Percentiles rank a stretch among this genome's conserved stretches.
phyloP scores from a whole-genome alignment of 495 filamentous ascomycete species.

The Penicillium cosmopolitanum region DNA sequence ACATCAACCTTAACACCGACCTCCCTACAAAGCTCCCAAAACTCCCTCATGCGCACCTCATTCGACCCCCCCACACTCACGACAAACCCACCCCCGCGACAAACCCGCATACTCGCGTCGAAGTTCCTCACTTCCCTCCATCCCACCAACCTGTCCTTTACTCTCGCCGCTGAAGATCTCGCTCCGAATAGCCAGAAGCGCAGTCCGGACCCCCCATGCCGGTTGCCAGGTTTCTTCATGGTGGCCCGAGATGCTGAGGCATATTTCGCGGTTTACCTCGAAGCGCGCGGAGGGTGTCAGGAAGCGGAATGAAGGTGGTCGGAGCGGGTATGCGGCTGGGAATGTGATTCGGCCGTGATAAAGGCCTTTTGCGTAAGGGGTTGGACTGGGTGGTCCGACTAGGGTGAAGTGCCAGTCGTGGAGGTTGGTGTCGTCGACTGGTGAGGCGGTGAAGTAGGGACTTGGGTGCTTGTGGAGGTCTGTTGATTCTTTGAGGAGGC shows the following conservation, averaged over 20 bases:
- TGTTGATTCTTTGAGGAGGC: slow-evolving; percentile 72
- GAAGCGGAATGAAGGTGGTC: slow-evolving; percentile 93
- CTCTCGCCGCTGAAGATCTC: slow-evolving; percentile 57
- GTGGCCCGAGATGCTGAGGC: slow-evolving; percentile 87
- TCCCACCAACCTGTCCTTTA: slow-evolving; percentile 79
- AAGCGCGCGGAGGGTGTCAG: slow-evolving; percentile 89
- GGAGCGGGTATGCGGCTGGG: slow-evolving; percentile 83
- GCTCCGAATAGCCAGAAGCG: slow-evolving; percentile 54
- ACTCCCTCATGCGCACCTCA: slow-evolving; percentile 69
- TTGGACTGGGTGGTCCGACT: slow-evolving; percentile 80
- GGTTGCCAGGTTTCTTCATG: slow-evolving; percentile 99
- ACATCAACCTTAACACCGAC: slow-evolving; percentile 44
- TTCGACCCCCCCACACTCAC: slow-evolving; percentile 65
- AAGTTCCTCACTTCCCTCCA: slow-evolving; percentile 69
- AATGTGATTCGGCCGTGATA: slow-evolving; percentile 97
- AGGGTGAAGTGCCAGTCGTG: slow-evolving; percentile 99
- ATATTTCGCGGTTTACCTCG: slow-evolving; percentile 97
- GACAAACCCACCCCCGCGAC: slow-evolving; percentile 65
- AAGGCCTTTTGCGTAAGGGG: slow-evolving; percentile 76
- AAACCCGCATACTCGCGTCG: slow-evolving; percentile 66
- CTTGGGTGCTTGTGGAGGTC: slow-evolving; percentile 79
- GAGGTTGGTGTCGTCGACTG: slow-evolving; percentile 78
- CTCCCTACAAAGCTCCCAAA: slow-evolving; percentile 60
- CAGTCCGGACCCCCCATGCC: slow-evolving; percentile 86
- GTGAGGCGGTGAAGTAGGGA: slow-evolving; percentile 78